Evolutionary conservation across 2,329 filamentous ascomycete genomes (phyloP).

Genomic region (Thielaviopsis populi): DNA sequence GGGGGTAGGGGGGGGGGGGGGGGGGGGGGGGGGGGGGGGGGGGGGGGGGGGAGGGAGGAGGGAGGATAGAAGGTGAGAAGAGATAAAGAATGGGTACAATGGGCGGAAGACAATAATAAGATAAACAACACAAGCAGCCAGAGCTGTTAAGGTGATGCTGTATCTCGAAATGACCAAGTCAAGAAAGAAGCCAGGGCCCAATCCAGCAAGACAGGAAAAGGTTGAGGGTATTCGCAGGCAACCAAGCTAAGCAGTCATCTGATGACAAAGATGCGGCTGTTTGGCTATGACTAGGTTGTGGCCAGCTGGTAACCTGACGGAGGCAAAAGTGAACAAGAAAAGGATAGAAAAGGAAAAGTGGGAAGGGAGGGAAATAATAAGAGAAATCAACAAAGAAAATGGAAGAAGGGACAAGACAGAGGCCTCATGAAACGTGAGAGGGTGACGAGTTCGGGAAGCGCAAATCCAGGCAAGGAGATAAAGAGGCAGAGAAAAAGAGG

Average conservation of each 20-base stretch:
- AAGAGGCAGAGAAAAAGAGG: constrained; percentile 6
- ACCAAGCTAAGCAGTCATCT: constrained; percentile 14
- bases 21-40: background rate
- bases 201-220: background rate
- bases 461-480: background rate
- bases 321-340: background rate
- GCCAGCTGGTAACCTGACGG: constrained; percentile 2
- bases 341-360: background rate
- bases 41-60: background rate
- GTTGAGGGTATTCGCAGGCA: constrained; percentile 11
- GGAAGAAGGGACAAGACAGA: background rate
- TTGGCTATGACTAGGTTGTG: constrained; percentile 2
- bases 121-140: background rate
- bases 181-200: background rate
- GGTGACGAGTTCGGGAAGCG: background rate
- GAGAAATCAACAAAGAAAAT: background rate
- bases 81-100: too few species aligned
- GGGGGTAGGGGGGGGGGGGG: background rate
- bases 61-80: background rate
- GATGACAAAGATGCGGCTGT: constrained; percentile 5
- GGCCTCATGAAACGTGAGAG: constrained; percentile 4
- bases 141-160: background rate
- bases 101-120: background rate
- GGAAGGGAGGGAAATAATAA: background rate
- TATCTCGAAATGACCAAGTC: background rate